Evolutionary conservation across 2,329 filamentous ascomycete species (phyloP), one percentile per base, ranked within the genome.

Genomic region (Colletotrichum lini): DNA sequence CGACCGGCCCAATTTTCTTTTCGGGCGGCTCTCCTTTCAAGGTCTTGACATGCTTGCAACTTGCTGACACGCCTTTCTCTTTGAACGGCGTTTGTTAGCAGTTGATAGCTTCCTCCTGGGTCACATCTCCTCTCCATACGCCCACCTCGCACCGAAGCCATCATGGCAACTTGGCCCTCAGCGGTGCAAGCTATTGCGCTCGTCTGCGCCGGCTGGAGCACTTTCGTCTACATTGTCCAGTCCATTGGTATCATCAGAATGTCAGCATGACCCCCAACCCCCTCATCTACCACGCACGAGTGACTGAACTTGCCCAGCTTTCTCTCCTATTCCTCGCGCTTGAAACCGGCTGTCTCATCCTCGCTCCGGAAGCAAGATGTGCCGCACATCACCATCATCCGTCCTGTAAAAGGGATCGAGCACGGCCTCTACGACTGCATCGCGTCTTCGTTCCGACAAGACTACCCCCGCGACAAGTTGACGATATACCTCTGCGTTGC

Each of bases 401-500:
- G 96, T 2, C 97, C 96, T 0, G 92, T 98, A 74, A 98, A 98
- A 82, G 96, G 95, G 72, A 87, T 97, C 67, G 96, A 98, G 80
- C 93, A 95, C 4, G 90, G 91, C 74, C 90, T 98, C 30, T 98
- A 97, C 86, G 94, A 98, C 78, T 98, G 96, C 78, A 91, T 99
- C 50, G 93, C 93, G 40, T 93, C 95, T 6, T 94, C 93, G 2
- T 95, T 98, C 79, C 90, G 85, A 57, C 95, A 98, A 80, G 87
- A 90, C 65, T 98, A 98, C 78, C 94, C 96, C 1, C 82, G 79
- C 45, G 86, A 93, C 77, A 95, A 92, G 78, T 81, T 98, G 67
- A 94, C 93, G 26, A 89, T 98, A 72, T 90, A 91, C 77, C 91
- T 99, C 74, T 99, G 96, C 79, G 87, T 99, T 49, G 89, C 94